Evolutionary conservation across 2,329 filamentous ascomycete species (phyloP).

Genomic region (Chaetomiaceae sp.): DNA sequence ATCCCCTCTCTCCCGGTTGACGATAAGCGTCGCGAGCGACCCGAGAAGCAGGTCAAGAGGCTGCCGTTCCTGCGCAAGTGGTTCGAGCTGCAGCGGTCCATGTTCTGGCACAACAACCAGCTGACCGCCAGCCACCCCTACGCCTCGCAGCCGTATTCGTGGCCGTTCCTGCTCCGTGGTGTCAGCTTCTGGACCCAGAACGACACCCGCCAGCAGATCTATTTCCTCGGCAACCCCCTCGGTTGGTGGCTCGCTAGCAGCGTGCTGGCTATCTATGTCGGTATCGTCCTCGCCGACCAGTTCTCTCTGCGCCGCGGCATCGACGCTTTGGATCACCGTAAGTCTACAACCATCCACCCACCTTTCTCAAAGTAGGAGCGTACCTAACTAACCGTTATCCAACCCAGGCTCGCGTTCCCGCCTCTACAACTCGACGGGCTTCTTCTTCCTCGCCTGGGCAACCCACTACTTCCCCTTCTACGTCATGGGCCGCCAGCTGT

Average conservation of each 20-base stretch:
- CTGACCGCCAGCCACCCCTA: constrained; percentile 96
- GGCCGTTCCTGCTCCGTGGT: constrained; percentile 94
- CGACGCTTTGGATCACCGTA: constrained; percentile 88
- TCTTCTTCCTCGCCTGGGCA: constrained; percentile 98
- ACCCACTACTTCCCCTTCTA: constrained; percentile 97
- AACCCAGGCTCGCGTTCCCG: constrained; percentile 75
- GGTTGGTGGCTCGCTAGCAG: constrained; percentile 97
- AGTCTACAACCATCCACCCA: constrained; percentile 40
- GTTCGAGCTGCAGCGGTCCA: constrained; percentile 91
- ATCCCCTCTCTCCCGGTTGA: constrained; percentile 73
- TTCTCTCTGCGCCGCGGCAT: constrained; percentile 87
- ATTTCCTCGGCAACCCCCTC: constrained; percentile 94
- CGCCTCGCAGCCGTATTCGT: constrained; percentile 88
- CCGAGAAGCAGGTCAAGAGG: constrained; percentile 72
- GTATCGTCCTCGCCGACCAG: constrained; percentile 89
- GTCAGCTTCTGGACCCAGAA: constrained; percentile 99
- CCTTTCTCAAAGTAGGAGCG: neutral
- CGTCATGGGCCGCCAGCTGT: constrained; percentile 96
- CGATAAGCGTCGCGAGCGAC: constrained; percentile 67
- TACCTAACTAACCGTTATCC: constrained; percentile 32
- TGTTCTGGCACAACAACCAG: constrained; percentile 99
- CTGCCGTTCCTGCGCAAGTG: constrained; percentile 91
- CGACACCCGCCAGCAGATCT: constrained; percentile 92
- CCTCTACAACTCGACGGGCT: constrained; percentile 96
- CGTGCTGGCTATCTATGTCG: constrained; percentile 86